Evolutionary conservation across 805 yeast species (phyloP), one percentile per base, ranked within the genome.

Genomic region (Vanderwaltozyma verrucispora): DNA sequence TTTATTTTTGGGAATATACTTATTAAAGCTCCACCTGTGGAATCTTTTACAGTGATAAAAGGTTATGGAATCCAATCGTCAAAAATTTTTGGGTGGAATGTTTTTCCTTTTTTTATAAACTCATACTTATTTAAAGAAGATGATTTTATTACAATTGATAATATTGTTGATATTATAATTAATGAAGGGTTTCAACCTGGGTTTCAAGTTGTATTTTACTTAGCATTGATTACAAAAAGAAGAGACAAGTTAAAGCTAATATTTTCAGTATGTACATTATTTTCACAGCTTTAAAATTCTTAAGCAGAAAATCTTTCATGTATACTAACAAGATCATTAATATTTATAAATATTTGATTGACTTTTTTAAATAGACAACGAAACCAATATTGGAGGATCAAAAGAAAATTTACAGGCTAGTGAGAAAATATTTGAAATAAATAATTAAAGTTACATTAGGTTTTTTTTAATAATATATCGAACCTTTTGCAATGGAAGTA

Each of bases 161-260:
- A 64, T 32, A 67, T 83, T 36, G 68, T 72, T 4, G 89, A 82
- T 53, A 55, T 83, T 10, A 72, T 80, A 0, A 76, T 84, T 19
- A 81, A 81, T 51, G 94, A 84, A 55, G 88, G 83, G 0, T 82
- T 84, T 52, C 39, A 41, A 31, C 67, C 67, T 38, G 80, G 80
- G 5, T 71, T 75, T 43, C 77, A 77, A 43, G 85, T 81, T 9
- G 63, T 78, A 2, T 78, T 69, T 53, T 78, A 81, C 50, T 59
- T 83, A 53, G 74, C 79, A 30, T 62, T 81, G 4, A 60, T 81
- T 26, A 69, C 77, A 14, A 67, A 67, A 36, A 65, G 63, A 27
- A 49, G 45, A 8, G 49, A 50, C 13, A 51, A 46, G 30, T 45
- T 63, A 21, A 50, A 49, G 15, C 39, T 65, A 24, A 45, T 63